Base-by-base conservation (phyloP, 306 rosid species). In the Hippophae tibetana region DNA sequence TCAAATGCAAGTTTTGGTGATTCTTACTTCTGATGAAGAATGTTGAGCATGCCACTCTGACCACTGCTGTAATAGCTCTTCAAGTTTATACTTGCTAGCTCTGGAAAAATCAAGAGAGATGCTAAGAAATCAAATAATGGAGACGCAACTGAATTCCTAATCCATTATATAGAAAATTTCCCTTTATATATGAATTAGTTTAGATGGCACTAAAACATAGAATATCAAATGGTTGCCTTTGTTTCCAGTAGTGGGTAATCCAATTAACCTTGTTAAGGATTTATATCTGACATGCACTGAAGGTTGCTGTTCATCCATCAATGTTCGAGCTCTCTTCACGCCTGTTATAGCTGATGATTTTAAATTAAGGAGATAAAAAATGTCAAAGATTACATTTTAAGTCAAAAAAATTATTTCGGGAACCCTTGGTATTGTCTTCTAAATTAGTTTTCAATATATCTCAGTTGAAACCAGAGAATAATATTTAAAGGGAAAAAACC, bases 11-110 rank as follows among this genome's bases (percentile, higher is more conserved):
- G 38, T 31, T 31, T 31, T 31, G 38, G 38, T 8, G 51, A 38
- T 61, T 40, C 86, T 76, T 80, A 87, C 99, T 56, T 80, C 81
- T 40, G 89, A 76, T 12, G 69, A 65, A 62, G 70, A 67, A 58
- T 81, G 79, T 62, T 80, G 82, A 74, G 95, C 68, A 49, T 93
- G 94, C 99, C 99, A 93, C 63, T 86, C 82, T 65, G 99, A 93
- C 99, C 99, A 93, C 65, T 86, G 88, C 70, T 68, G 83, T 44
- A 93, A 78, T 41, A 86, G 72, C 72, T 84, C 95, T 68, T 93
- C 86, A 61, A 93, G 99, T 80, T 86, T 93, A 52, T 69, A 76
- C 68, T 74, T 88, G 70, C 99, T 88, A 75, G 88, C 81, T 74
- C 99, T 93, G 79, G 14, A 65, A 69, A 68, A 62, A 61, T 58